Base-by-base conservation (phyloP, 768 basidiomycete species). In the Lentinus brumalis region DNA sequence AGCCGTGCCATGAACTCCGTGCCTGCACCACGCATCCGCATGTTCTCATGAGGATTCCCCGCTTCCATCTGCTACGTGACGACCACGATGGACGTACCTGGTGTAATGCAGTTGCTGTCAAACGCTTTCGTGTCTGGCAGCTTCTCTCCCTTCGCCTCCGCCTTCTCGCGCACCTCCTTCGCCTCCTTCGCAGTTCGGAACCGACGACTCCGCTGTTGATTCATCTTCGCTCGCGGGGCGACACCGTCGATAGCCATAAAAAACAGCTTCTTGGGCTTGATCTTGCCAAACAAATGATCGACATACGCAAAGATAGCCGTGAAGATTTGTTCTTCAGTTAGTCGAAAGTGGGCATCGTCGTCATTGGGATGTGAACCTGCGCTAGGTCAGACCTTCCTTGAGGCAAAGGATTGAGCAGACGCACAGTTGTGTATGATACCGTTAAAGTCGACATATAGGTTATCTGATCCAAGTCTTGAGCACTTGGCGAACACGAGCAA, bases 231-330 rank as follows among this genome's bases (percentile, higher is more conserved):
- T 49, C 96, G 81, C 4, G 96, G 96, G 0, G 96, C 96, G 14
- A 98, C 96, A 50, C 96, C 96, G 72, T 98, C 97, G 49, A 99
- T 89, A 29, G 96, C 97, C 91, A 99, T 96, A 76, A 97, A 98
- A 75, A 98, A 98, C 12, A 97, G 79, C 71, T 98, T 97, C 81
- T 93, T 90, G 0, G 97, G 97, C 73, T 96, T 98, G 63, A 99
- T 98, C 78, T 96, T 98, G 32, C 88, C 85, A 75, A 99, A 99
- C 7, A 99, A 81, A 70, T 94, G 91, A 78, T 98, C 95, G 61
- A 98, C 94, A 78, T 99, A 99, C 56, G 93, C 81, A 70, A 98
- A 98, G 69, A 98, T 95, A 38, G 94, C 89, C 1, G 97, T 93
- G 75, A 95, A 96, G 77, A 98, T 98, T 74, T 96, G 92, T 74